Conservation (phyloP, 495 filamentous ascomycete genomes). For the Podospora didyma region DNA sequence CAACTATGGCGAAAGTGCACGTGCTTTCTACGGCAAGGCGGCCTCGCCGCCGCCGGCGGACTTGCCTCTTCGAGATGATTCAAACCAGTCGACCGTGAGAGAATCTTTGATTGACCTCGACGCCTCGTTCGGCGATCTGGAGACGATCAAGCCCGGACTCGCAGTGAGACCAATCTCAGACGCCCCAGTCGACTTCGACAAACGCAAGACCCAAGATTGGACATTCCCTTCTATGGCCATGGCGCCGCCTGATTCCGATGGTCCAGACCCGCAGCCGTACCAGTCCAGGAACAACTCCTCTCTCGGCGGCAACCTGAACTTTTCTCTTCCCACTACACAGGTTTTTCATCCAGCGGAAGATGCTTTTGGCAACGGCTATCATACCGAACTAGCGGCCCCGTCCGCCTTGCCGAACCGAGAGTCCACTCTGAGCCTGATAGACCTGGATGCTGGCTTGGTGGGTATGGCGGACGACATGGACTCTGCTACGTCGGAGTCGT, state of each 20-base stretch:
- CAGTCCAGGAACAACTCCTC: not conserved
- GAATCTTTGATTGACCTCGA: conserved; percentile 15
- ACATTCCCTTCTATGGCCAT: conserved; percentile 6
- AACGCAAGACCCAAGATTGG: conserved; percentile 11
- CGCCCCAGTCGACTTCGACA: not conserved
- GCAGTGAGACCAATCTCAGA: not conserved
- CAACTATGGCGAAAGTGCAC: conserved; percentile 10
- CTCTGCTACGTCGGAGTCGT: not conserved
- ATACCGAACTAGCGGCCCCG: not conserved
- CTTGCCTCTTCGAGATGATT: conserved; percentile 7
- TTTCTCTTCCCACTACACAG: not conserved
- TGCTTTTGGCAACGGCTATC: not conserved
- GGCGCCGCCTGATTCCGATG: not conserved
- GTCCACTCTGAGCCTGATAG: conserved; percentile 3
- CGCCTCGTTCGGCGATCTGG: conserved; percentile 3
- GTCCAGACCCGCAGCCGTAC: not conserved
- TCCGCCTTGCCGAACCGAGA: not conserved
- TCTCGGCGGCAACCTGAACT: not conserved
- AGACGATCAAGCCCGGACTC: conserved; percentile 10
- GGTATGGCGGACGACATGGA: not conserved
- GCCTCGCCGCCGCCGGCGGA: conserved; percentile 2
- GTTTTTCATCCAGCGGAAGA: not conserved
- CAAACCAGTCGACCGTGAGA: conserved; percentile 6
- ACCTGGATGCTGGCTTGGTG: not conserved
- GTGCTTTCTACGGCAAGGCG: conserved; percentile 9